Evolutionary conservation across 1,284 basidiomycete genomes (phyloP), one percentile per base, ranked within the genome.

Genomic region (Vanrija pseudolonga): DNA sequence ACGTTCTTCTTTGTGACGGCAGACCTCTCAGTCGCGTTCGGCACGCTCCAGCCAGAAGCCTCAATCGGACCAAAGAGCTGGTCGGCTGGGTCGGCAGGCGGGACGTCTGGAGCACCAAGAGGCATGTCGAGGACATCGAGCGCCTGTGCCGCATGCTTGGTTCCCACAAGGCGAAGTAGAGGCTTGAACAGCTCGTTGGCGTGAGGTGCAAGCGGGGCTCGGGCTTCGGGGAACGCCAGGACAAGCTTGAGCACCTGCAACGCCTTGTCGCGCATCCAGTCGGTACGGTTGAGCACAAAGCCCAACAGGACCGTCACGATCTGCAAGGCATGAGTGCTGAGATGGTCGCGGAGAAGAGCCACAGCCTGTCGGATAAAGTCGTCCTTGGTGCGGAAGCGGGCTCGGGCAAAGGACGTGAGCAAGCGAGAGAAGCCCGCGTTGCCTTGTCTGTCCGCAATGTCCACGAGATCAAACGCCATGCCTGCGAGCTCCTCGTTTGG

Each of bases 361-460:
- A 91, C 86, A 0, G 91, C 92, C 70, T 97, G 92, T 3, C 91
- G 85, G 55, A 95, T 82, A 73, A 97, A 92, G 73, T 97, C 93
- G 53, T 97, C 94, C 69, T 88, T 88, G 2, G 91, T 91, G 42
- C 93, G 82, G 80, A 97, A 97, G 43, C 90, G 87, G 20, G 82
- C 80, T 73, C 89, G 90, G 40, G 89, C 85, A 61, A 95, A 93
- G 7, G 90, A 94, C 2, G 82, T 87, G 83, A 95, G 88, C 63
- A 97, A 87, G 32, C 90, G 86, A 1, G 51, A 80, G 61, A 96
- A 87, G 64, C 87, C 89, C 12, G 84, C 81, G 48, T 85, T 82
- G 40, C 85, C 85, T 63, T 90, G 85, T 40, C 79, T 73, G 37
- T 85, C 84, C 2, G 93, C 91, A 22, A 94, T 80, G 8, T 71